Evolutionary conservation across 306 rosid species (phyloP).

Genomic region (Hippophae gyantsensis): DNA sequence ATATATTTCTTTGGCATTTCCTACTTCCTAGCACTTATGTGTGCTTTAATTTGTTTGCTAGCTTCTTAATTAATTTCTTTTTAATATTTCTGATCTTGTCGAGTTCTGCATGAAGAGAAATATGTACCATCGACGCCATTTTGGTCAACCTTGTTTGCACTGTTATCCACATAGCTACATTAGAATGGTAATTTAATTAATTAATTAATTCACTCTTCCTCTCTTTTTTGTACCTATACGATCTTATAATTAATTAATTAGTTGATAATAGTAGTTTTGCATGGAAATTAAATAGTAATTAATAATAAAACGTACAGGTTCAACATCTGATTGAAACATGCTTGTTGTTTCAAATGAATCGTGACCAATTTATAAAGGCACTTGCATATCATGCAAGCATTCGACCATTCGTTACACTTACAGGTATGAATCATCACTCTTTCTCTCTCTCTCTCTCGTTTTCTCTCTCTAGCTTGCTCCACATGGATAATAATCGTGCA

Average conservation of each 20-base stretch:
- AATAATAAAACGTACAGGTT: slow-evolving; percentile 37
- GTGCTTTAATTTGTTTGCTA: slow-evolving; percentile 5
- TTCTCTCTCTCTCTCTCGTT: slow-evolving; percentile 13
- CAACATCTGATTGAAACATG: slow-evolving; percentile 91
- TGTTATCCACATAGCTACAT: slow-evolving; percentile 76
- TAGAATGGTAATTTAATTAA: slow-evolving; percentile 49
- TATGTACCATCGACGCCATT: slow-evolving; percentile 33
- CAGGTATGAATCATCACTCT: slow-evolving; percentile 34
- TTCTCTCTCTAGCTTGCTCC: neutral
- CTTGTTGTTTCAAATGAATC: slow-evolving; percentile 69
- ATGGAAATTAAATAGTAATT: neutral
- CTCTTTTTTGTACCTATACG: neutral
- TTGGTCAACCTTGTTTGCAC: slow-evolving; percentile 56
- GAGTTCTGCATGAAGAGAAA: slow-evolving; percentile 4
- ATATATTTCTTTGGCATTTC: slow-evolving; percentile 6
- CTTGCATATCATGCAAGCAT: slow-evolving; percentile 69
- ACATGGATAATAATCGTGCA: neutral
- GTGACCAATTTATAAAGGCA: slow-evolving; percentile 64
- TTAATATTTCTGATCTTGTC: slow-evolving; percentile 35
- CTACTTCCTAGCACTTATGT: slow-evolving; percentile 4
- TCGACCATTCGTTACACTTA: slow-evolving; percentile 63
- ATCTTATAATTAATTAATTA: neutral
- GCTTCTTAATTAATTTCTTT: neutral
- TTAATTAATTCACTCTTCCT: neutral
- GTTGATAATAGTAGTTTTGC: slow-evolving; percentile 1